Evolutionary conservation across 75 land plant species (phyloP).

Genomic region (Azolla pinnata): DNA sequence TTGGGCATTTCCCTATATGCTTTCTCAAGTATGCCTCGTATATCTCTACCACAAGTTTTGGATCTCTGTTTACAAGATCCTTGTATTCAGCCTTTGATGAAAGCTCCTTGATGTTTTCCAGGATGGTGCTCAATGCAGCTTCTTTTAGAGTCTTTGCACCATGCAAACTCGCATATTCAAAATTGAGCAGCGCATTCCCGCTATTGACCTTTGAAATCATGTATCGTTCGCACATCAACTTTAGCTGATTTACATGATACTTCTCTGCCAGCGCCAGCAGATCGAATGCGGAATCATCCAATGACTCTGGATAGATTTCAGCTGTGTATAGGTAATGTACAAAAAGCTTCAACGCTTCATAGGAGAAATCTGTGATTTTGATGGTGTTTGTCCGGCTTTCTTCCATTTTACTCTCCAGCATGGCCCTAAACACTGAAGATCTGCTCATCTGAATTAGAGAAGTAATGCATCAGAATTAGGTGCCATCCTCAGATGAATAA

Average conservation of each 20-base stretch:
- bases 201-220: conserved; percentile 54
- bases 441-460: conserved; percentile 36
- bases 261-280: conserved; percentile 54
- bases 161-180: conserved; percentile 50
- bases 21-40: conserved; percentile 53
- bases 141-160: conserved; percentile 40
- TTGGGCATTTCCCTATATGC: conserved; percentile 10
- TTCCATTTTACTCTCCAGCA: conserved; percentile 69
- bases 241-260: conserved; percentile 61
- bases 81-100: conserved; percentile 43
- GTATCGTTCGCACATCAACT: conserved; percentile 50
- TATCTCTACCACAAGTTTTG: conserved; percentile 55
- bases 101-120: conserved; percentile 52
- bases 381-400: conserved; percentile 57
- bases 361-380: conserved; percentile 53
- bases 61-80: conserved; percentile 58
- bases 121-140: conserved; percentile 39
- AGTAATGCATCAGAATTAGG: neutral
- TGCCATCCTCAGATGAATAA: too few relatives aligned
- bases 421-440: conserved; percentile 62
- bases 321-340: conserved; percentile 70
- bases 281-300: conserved; percentile 46
- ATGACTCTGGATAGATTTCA: conserved; percentile 46
- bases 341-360: conserved; percentile 58
- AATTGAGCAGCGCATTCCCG: conserved; percentile 45